Conservation (phyloP, 2,329 filamentous ascomycete genomes). For the Trichoderma pleuroti region DNA sequence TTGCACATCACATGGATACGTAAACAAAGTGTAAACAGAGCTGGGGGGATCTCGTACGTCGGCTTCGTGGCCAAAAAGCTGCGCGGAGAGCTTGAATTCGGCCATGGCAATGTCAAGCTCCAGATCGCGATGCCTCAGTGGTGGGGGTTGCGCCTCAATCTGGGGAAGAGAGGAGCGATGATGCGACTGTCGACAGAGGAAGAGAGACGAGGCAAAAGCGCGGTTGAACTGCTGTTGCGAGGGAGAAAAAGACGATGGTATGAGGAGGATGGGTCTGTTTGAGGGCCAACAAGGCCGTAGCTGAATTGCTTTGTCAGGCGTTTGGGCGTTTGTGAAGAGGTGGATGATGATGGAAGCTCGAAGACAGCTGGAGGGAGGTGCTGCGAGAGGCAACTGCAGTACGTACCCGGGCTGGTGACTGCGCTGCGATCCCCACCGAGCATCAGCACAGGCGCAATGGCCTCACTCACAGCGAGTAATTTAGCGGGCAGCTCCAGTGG, state of each 20-base stretch:
- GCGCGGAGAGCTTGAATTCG: slow-evolving; percentile 90
- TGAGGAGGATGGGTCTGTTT: neutral
- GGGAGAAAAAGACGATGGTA: slow-evolving; percentile 17
- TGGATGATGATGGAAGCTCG: slow-evolving; percentile 32
- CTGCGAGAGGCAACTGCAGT: neutral
- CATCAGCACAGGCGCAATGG: neutral
- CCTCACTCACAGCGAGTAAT: neutral
- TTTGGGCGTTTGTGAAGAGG: neutral
- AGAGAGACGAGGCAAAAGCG: neutral
- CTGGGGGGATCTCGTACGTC: slow-evolving; percentile 62
- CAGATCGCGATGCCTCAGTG: neutral
- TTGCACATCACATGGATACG: neutral
- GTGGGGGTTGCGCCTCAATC: slow-evolving; percentile 2
- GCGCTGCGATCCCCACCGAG: neutral
- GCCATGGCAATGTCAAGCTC: slow-evolving; percentile 49
- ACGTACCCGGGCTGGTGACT: slow-evolving; percentile 16
- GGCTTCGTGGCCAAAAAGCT: slow-evolving; percentile 83
- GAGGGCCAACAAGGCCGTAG: neutral
- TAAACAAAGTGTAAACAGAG: neutral
- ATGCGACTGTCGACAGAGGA: neutral
- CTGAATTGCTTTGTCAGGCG: slow-evolving; percentile 16
- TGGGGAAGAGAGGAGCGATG: slow-evolving; percentile 21
- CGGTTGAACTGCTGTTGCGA: neutral
- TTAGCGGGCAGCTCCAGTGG: slow-evolving; percentile 8
- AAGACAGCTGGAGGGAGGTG: slow-evolving; percentile 25